Conservation (phyloP, 768 basidiomycete species). For the Lentinula edodes region DNA sequence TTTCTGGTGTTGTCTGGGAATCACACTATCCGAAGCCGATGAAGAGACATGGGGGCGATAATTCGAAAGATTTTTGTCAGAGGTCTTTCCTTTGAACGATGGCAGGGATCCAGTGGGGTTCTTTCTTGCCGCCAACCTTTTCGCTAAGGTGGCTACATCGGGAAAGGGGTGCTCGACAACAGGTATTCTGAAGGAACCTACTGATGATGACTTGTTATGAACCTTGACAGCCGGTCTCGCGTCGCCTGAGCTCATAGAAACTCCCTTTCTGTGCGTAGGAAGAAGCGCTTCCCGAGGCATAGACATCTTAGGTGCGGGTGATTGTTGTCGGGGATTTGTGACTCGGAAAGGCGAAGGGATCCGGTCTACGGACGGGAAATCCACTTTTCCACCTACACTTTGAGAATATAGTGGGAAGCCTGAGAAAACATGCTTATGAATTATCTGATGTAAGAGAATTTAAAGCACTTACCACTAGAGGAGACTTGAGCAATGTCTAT, state of each 20-base stretch:
- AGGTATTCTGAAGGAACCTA: neutral
- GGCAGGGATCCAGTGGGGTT: neutral
- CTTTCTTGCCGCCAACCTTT: neutral
- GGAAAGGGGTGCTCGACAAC: neutral
- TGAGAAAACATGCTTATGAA: neutral
- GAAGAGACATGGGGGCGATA: neutral
- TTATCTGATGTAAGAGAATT: neutral
- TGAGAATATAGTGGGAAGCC: neutral
- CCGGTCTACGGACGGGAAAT: neutral
- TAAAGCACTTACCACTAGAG: neutral
- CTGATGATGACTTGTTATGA: constrained; percentile 5
- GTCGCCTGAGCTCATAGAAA: neutral
- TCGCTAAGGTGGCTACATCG: neutral
- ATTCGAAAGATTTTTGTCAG: neutral
- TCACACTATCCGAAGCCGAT: neutral
- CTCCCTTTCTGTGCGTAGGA: neutral
- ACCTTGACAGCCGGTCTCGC: neutral
- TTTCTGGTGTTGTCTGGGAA: neutral
- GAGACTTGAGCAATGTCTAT: neutral
- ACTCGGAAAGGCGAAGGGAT: neutral
- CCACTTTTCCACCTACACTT: neutral
- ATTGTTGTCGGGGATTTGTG: neutral
- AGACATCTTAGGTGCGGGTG: neutral
- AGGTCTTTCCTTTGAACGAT: too few species aligned
- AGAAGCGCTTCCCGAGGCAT: neutral